A percentile compares a stretch with the other conserved stretches of the same genome.
phyloP scores from a whole-genome alignment of 179 eudicot species.

The Beta corolliflora region DNA sequence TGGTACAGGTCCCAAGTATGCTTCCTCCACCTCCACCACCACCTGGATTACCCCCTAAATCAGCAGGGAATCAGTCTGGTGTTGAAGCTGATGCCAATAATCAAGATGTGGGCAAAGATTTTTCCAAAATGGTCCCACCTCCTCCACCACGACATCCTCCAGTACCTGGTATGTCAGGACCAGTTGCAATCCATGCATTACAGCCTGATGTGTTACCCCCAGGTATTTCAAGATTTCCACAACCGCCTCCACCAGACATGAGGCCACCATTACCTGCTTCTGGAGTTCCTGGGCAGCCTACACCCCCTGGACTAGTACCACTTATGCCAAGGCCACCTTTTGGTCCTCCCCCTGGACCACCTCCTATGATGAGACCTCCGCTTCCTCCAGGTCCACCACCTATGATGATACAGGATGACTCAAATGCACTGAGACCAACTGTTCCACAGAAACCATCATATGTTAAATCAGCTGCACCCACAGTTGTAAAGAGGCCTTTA shows the following conservation, averaged over 20 bases:
- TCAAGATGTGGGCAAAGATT: constrained; percentile 52
- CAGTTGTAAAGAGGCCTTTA: constrained; percentile 95
- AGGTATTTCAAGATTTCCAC: constrained; percentile 74
- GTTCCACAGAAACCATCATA: constrained; percentile 86
- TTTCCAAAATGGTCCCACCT: constrained; percentile 66
- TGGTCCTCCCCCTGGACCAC: constrained; percentile 81
- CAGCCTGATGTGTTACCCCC: constrained; percentile 86
- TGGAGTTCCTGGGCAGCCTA: constrained; percentile 62
- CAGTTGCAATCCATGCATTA: constrained; percentile 44
- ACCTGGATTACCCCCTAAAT: constrained; percentile 58
- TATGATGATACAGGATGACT: constrained; percentile 47
- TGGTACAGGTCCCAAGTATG: constrained; percentile 49
- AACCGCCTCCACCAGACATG: constrained; percentile 77
- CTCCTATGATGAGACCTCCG: constrained; percentile 94
- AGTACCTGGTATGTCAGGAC: constrained; percentile 48
- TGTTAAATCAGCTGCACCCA: constrained; percentile 95
- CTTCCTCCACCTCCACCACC: constrained; percentile 91
- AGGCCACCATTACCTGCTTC: constrained; percentile 54
- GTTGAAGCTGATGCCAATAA: constrained; percentile 54
- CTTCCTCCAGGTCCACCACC: constrained; percentile 98
- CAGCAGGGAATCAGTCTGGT: constrained; percentile 44
- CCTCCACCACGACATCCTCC: constrained; percentile 83
- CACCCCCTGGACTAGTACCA: constrained; percentile 70
- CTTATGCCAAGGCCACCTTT: constrained; percentile 76
- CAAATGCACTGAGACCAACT: constrained; percentile 41